Percentiles rank a stretch among this genome's conserved stretches.
Evolutionary conservation across 192 early-diverging fungal genomes (phyloP).

Genomic region (Coemansia sp.): DNA sequence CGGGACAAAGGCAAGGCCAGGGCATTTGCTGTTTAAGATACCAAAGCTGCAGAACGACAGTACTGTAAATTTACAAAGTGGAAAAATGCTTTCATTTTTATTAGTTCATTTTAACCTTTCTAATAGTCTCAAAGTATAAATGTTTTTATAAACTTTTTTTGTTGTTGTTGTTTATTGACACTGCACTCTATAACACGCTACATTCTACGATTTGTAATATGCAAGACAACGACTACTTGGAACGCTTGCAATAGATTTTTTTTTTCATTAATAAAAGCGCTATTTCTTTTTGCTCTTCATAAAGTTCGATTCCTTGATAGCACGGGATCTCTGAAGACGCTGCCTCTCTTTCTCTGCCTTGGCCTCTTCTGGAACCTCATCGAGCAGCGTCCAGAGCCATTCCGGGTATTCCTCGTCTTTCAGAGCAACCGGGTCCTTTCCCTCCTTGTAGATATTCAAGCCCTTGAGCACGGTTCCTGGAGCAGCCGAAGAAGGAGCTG

Average conservation of each 20-base stretch:
- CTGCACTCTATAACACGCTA: too few species aligned
- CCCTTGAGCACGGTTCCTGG: slow-evolving; percentile 84
- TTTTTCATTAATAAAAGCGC: too few species aligned
- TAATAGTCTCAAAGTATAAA: background rate
- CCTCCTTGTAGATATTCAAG: slow-evolving; percentile 80
- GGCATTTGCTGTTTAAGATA: slow-evolving; percentile 26
- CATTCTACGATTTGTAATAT: too few species aligned
- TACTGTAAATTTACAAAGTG: background rate
- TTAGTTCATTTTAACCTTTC: background rate
- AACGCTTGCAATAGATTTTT: too few species aligned
- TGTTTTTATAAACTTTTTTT: background rate
- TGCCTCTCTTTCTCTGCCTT: slow-evolving; percentile 58
- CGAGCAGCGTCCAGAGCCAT: slow-evolving; percentile 90
- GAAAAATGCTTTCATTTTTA: background rate
- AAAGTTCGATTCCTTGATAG: slow-evolving; percentile 72
- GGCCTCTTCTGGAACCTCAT: slow-evolving; percentile 40
- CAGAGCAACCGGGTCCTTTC: slow-evolving; percentile 80
- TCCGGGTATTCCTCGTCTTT: slow-evolving; percentile 85
- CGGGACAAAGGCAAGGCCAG: slow-evolving; percentile 43
- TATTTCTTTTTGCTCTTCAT: slow-evolving; percentile 75
- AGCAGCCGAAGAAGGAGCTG: slow-evolving; percentile 57
- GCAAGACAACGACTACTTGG: too few species aligned
- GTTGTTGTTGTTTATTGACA: too few species aligned
- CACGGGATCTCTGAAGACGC: slow-evolving; percentile 60
- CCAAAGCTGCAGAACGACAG: background rate